Evolutionary conservation across 169 alveolate genomes (phyloP).

Genomic region (Perkinsus olseni): DNA sequence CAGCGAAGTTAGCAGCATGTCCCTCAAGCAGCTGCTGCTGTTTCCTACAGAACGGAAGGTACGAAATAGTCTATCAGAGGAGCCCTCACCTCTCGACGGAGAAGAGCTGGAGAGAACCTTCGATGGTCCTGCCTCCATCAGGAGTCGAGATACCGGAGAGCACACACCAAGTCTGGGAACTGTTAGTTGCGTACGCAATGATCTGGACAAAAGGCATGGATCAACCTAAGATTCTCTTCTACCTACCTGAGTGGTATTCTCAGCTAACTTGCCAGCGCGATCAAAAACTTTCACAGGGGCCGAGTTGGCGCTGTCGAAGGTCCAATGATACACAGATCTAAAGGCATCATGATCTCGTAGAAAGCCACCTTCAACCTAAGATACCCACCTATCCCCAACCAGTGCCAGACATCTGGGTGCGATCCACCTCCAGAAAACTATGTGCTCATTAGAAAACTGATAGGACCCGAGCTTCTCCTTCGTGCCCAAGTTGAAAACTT

Average conservation of each 20-base stretch:
- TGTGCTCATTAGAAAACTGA: constrained; percentile 66
- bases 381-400: constrained; percentile 64
- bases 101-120: constrained; percentile 82
- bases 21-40: constrained; percentile 87
- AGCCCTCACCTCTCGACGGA: constrained; percentile 49
- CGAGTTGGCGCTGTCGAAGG: constrained; percentile 56
- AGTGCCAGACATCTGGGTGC: constrained; percentile 71
- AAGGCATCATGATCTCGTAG: background rate
- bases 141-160: constrained; percentile 81
- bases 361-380: too few relatives aligned
- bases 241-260: constrained; percentile 70
- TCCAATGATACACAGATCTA: constrained; percentile 75
- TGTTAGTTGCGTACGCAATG: constrained; percentile 50
- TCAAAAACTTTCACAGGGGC: constrained; percentile 74
- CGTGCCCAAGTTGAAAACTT: constrained; percentile 81
- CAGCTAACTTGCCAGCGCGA: constrained; percentile 74
- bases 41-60: constrained; percentile 33
- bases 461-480: constrained; percentile 78
- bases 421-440: constrained; percentile 89
- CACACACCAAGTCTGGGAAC: constrained; percentile 73
- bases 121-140: constrained; percentile 71
- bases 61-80: background rate
- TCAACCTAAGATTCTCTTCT: constrained; percentile 41
- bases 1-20: constrained; percentile 83
- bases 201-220: constrained; percentile 28